Evolutionary conservation across 106 monocot genomes (phyloP), one percentile per base, ranked within the genome.

Genomic region (Dioscorea dumetorum): DNA sequence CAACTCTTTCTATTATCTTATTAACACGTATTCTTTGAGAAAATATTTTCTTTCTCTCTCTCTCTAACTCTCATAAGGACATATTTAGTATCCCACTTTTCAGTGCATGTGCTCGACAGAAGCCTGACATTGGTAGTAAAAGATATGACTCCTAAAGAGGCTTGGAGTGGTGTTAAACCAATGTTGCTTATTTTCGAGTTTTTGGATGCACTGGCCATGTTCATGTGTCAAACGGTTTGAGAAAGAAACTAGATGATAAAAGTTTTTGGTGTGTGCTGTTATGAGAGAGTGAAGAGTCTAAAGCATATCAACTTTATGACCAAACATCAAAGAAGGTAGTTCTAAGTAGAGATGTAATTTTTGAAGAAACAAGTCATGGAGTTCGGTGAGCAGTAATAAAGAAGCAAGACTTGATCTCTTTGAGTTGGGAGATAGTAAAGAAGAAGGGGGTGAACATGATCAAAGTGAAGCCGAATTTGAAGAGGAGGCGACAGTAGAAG

Each of bases 161-260:
- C n/a, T 4, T 49, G 35, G 48, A 48, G 17, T 41, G 48, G 48
- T 19, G 4, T 19, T 1, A 49, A n/a, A 64, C 48, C 18, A 64
- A 41, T 8, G 19, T 48, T 1, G 16, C 11, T 33, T 41, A 64
- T 49, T 33, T 64, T 13, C 15, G 35, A 6, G 20, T 64, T 15
- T 64, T 64, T 49, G 64, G 48, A 8, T 64, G 48, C 48, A 48
- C 48, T 17, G 35, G 28, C 48, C 48, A 48, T 64, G 24, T 41
- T 48, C 64, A 49, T 20, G 34, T 58, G 12, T 51, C 57, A 69
- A 4, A 57, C 5, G 1, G 8, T 11, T 23, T 2, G 4, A 12
- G 69, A 12, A 31, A 32, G 33, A 69, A 69, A 13, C 69, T 57
- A 4, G 57, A 69, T 16, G 69, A 57, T 18, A 49, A 33, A 4